phyloP scores from a whole-genome alignment of 768 basidiomycete genomes.

The Trametes elegans region DNA sequence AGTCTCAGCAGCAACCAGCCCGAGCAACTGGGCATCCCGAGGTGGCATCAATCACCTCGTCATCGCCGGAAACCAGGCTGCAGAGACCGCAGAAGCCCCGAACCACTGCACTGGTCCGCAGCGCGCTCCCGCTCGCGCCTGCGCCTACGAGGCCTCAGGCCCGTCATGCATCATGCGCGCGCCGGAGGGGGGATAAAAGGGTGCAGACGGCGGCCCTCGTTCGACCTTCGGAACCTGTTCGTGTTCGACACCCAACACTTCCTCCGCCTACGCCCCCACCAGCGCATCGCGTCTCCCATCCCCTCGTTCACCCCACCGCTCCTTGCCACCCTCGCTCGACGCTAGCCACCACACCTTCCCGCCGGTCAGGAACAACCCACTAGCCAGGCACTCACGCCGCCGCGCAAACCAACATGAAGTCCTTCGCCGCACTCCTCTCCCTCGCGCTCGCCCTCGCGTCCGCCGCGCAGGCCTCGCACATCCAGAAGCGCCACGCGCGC shows the following conservation, averaged over 20 bases:
- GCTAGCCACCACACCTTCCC: slow-evolving; percentile 8
- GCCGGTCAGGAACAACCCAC: slow-evolving; percentile 9
- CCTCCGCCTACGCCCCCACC: neutral
- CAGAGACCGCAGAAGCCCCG: slow-evolving; percentile 7
- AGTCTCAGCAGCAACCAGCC: neutral
- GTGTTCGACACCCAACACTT: neutral
- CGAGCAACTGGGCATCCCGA: no score
- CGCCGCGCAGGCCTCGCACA: slow-evolving; percentile 19
- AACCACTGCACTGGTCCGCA: neutral
- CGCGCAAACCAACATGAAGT: slow-evolving; percentile 29
- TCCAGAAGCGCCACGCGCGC: slow-evolving; percentile 19
- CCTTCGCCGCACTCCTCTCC: slow-evolving; percentile 22
- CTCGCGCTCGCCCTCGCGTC: slow-evolving; percentile 24
- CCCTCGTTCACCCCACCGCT: slow-evolving; percentile 5
- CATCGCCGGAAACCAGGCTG: slow-evolving; percentile 3
- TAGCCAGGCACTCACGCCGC: no score
- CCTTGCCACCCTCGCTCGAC: slow-evolving; percentile 1
- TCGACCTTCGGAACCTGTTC: slow-evolving; percentile 1
- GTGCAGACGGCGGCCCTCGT: neutral
- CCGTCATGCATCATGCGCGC: neutral
- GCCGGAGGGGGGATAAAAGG: slow-evolving; percentile 9
- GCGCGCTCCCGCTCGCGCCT: neutral
- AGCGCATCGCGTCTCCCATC: neutral
- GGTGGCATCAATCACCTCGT: slow-evolving; percentile 11
- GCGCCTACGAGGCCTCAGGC: neutral